These are phyloP conservation scores for Rhodotorula diobovata DNA, from an alignment of 768 basidiomycete species.

Conservation along the genomic window DNA sequence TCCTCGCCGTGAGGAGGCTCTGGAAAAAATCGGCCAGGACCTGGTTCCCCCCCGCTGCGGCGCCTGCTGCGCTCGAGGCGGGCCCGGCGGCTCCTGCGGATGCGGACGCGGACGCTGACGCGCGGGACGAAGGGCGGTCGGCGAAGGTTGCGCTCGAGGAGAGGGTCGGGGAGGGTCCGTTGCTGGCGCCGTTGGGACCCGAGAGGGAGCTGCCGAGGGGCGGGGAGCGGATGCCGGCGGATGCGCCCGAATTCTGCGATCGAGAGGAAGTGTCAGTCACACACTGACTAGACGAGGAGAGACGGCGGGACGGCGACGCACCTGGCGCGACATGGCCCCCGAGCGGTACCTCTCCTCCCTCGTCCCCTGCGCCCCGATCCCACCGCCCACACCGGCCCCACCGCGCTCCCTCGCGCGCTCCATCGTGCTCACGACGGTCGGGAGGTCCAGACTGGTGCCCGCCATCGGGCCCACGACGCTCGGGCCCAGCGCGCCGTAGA, in stretches of 20 bases:
- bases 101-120: neutral
- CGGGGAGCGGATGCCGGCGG: conserved; percentile 1
- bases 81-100: neutral
- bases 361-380: neutral
- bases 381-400: neutral
- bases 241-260: conserved; percentile 1
- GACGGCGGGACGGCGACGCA: neutral
- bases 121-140: neutral
- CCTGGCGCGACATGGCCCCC: conserved; percentile 15
- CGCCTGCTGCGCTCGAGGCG: neutral
- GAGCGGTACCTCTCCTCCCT: neutral
- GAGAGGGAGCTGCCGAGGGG: neutral
- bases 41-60: conserved; percentile 30
- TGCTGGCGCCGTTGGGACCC: too few relatives aligned
- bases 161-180: conserved; percentile 2
- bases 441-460: conserved; percentile 75
- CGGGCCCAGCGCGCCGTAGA: neutral
- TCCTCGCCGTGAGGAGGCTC: conserved; percentile 26
- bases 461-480: conserved; percentile 89
- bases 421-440: conserved; percentile 73
- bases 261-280: neutral
- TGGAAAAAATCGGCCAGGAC: conserved; percentile 38
- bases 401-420: conserved; percentile 29
- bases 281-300: too few relatives aligned
- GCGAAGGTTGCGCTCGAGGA: neutral